phyloP scores from a whole-genome alignment of 208 protist genomes.

The Leishmania turanica region DNA sequence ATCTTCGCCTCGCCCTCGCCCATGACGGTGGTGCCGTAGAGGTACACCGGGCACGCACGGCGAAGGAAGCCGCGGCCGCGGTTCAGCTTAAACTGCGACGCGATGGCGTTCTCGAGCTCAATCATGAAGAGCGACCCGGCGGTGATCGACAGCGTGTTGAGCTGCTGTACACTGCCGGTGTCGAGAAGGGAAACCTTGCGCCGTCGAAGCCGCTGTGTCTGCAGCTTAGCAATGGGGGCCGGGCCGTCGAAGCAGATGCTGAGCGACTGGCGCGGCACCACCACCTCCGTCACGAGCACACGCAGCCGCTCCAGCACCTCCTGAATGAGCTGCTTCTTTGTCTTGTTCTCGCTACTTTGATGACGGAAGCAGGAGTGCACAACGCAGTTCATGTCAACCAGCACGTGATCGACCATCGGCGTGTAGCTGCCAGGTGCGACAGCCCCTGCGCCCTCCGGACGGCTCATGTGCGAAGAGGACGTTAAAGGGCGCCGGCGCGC shows the following conservation, averaged over 20 bases:
- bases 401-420: constrained; percentile 65
- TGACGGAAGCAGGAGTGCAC: constrained; percentile 72
- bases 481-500: constrained; percentile 10
- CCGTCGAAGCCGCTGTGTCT: constrained; percentile 81
- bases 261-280: constrained; percentile 60
- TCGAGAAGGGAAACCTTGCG: constrained; percentile 69
- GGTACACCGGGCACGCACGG: constrained; percentile 60
- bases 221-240: constrained; percentile 80
- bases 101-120: constrained; percentile 86
- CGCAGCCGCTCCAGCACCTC: constrained; percentile 73
- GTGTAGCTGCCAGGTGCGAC: background rate
- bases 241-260: constrained; percentile 86
- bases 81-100: constrained; percentile 69
- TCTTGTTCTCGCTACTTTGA: constrained; percentile 32
- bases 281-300: constrained; percentile 67
- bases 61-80: constrained; percentile 66
- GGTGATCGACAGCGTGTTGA: constrained; percentile 77
- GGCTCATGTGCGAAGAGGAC: constrained; percentile 18
- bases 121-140: constrained; percentile 85
- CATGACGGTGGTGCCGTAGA: constrained; percentile 77
- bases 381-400: constrained; percentile 89
- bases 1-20: constrained; percentile 90
- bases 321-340: constrained; percentile 71
- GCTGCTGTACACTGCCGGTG: constrained; percentile 38
- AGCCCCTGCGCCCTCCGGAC: background rate